These are phyloP conservation scores for Venturia oleaginea DNA, from an alignment of 2,329 filamentous ascomycete genomes.

Conservation along the genomic window DNA sequence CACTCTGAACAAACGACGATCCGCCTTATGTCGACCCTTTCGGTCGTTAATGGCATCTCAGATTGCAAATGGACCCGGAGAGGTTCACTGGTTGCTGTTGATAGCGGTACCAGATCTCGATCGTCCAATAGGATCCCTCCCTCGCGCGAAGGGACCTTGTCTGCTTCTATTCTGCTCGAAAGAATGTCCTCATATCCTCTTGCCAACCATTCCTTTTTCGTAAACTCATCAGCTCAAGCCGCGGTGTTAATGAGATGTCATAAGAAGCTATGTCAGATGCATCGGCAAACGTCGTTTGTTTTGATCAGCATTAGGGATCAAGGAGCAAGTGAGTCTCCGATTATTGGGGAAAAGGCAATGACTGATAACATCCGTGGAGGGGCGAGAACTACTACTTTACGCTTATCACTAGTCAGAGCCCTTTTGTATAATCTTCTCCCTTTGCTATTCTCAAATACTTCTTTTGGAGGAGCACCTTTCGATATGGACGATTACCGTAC, in stretches of 20 bases:
- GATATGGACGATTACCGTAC: constrained; percentile 3
- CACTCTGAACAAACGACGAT: background rate
- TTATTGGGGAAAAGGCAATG: background rate
- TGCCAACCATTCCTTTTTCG: background rate
- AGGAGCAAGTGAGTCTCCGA: background rate
- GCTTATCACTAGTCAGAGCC: background rate
- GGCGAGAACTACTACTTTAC: too few species aligned
- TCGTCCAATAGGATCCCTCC: background rate
- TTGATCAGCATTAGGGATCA: background rate
- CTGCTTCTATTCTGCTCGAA: background rate
- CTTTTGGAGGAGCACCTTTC: background rate
- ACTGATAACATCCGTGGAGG: background rate
- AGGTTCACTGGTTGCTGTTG: background rate
- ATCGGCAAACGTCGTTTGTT: background rate
- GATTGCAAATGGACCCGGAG: background rate
- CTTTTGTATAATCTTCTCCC: too few species aligned
- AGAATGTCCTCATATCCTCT: background rate
- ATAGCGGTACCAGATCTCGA: background rate
- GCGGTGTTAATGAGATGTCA: background rate
- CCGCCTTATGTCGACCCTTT: background rate
- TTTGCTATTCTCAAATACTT: too few species aligned
- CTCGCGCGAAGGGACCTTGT: background rate
- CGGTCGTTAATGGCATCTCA: background rate
- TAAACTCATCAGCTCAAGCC: background rate
- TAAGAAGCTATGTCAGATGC: background rate